Evolutionary conservation across 371 early-diverging fungal genomes (phyloP), one percentile per base, ranked within the genome.

Genomic region (Blakeslea trispora): DNA sequence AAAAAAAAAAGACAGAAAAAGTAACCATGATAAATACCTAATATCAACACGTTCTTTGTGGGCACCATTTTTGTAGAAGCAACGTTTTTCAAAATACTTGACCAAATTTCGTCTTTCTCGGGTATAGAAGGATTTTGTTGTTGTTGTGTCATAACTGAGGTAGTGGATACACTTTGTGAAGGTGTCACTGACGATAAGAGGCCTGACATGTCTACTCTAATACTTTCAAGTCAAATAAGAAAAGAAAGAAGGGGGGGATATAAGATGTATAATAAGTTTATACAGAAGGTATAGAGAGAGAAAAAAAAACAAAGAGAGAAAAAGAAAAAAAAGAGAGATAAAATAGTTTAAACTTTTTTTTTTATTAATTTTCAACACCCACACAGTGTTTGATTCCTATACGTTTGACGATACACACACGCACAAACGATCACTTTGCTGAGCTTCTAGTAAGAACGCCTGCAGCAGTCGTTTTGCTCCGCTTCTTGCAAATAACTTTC

Each of bases 41-140:
- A 64, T 48, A 92, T 81, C 53, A 93, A 69, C 22, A 91, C 81
- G 64, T 80, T 86, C 61, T 88, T 90, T 13, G 83, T 76, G 13
- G 84, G 86, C 11, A 86, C 81, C 40, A 83, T 74, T 64, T 86
- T 87, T 15, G 90, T 81, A 53, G 89, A 82, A 23, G 89, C 84
- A 1, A 86, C 90, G 17, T 83, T 81, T 55, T 83, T 78, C 31
- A 93, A 74, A 43, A 91, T 86, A 24, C 84, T 71, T 23, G 88
- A 86, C 93, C 93, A 93, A 55, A 93, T 87, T 34, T 86, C 88
- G 47, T 75, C 76, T 60, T 72, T 70, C 63, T 71, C 75, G 66
- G 75, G 68, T 32, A 60, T 53, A 52, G 37, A 41, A 15, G 45
- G 40, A 40, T 43, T 55, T 37, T 32, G 39, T 37, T 50, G 50